These are phyloP conservation scores for Entomortierella parvispora DNA, from an alignment of 192 early-diverging fungal genomes.

Conservation along the genomic window DNA sequence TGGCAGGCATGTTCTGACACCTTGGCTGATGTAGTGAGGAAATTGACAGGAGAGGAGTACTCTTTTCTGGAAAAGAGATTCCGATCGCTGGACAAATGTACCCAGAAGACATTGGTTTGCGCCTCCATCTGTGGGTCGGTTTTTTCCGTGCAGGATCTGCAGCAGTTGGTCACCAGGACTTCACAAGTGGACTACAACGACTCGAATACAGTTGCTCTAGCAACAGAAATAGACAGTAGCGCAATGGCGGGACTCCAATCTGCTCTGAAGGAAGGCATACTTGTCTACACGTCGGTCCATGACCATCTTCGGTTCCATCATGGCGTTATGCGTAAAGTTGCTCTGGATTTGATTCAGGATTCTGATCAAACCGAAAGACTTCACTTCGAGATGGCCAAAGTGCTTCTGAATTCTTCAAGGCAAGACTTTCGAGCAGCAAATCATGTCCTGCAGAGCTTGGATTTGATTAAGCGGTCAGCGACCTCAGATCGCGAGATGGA, in stretches of 20 bases:
- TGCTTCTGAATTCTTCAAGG: conserved; percentile 18
- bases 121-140: conserved; percentile 38
- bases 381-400: conserved; percentile 38
- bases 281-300: conserved; percentile 30
- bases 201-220: neutral
- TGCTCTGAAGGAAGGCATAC: conserved; percentile 36
- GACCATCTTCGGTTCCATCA: conserved; percentile 39
- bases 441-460: conserved; percentile 32
- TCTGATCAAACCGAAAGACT: conserved; percentile 27
- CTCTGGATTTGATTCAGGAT: conserved; percentile 16
- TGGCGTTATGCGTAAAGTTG: conserved; percentile 43
- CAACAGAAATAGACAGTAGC: conserved; percentile 12
- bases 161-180: conserved; percentile 16
- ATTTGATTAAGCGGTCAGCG: conserved; percentile 40
- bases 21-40: conserved; percentile 18
- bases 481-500: neutral
- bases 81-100: conserved; percentile 22
- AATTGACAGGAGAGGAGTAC: conserved; percentile 46
- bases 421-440: conserved; percentile 38
- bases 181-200: neutral
- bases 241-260: conserved; percentile 45
- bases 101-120: conserved; percentile 36
- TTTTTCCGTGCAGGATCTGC: conserved; percentile 35
- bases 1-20: conserved; percentile 20
- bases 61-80: conserved; percentile 26